Evolutionary conservation across 2,329 filamentous ascomycete genomes (phyloP).

Genomic region (Nannizzia gypsea): DNA sequence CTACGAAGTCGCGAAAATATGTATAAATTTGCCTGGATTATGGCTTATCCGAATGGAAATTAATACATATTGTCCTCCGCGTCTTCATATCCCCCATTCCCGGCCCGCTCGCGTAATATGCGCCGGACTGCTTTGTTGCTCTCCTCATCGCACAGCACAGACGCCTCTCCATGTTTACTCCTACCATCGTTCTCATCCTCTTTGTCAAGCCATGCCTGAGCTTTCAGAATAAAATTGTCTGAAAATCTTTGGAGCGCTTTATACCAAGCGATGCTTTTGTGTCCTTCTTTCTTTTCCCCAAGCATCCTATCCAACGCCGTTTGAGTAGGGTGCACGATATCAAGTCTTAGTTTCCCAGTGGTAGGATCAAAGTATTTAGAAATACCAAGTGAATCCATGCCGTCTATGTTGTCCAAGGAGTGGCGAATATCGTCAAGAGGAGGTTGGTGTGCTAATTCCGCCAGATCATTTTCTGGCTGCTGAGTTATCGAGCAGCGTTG

Average conservation of each 20-base stretch:
- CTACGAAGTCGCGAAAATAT: not conserved
- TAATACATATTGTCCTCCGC: not conserved
- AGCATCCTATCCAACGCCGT: conserved; percentile 9
- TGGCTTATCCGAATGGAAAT: not conserved
- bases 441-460: not conserved
- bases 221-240: conserved; percentile 2
- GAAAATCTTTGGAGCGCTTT: not conserved
- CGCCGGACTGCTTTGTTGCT: not conserved
- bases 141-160: not conserved
- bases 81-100: not conserved
- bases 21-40: not conserved
- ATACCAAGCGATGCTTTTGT: not conserved
- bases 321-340: conserved; percentile 10
- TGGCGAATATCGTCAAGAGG: not conserved
- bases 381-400: conserved; percentile 5
- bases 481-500: not conserved
- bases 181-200: not conserved
- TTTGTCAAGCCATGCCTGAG: conserved; percentile 8
- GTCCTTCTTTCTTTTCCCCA: not conserved
- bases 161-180: not conserved
- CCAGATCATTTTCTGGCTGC: not conserved
- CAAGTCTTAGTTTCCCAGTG: conserved; percentile 12
- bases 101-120: not conserved
- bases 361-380: conserved; percentile 17
- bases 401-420: not conserved